These are phyloP conservation scores for Zelopaecilomyces penicillatus DNA, from an alignment of 2,329 filamentous ascomycete species.

Conservation along the genomic window DNA sequence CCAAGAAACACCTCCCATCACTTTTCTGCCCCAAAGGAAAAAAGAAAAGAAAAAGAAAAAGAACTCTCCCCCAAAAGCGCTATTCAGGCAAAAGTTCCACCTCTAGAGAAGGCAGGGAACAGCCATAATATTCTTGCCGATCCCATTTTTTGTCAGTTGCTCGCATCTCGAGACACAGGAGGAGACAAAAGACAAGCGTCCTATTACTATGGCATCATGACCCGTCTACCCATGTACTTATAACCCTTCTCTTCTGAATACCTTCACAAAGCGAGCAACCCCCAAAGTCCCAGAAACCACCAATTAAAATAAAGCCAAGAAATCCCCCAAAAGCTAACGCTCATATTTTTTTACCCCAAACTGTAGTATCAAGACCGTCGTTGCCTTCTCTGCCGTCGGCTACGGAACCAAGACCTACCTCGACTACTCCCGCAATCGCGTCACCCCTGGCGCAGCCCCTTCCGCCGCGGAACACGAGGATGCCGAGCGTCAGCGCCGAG, in stretches of 20 bases:
- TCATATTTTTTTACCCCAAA: not conserved
- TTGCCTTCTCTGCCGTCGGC: slow-evolving; percentile 23
- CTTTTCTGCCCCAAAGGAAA: not conserved
- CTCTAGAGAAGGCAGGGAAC: too few relatives aligned
- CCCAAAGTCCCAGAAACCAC: too few relatives aligned
- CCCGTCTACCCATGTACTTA: too few relatives aligned
- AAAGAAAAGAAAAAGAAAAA: not conserved
- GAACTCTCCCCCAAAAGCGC: not conserved
- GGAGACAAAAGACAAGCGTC: too few relatives aligned
- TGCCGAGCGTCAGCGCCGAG: slow-evolving; percentile 26
- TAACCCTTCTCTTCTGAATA: too few relatives aligned
- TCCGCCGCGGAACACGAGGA: slow-evolving; percentile 24
- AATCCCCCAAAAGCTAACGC: not conserved
- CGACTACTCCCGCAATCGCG: slow-evolving; percentile 19
- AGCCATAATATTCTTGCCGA: too few relatives aligned
- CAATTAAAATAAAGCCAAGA: too few relatives aligned
- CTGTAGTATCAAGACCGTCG: slow-evolving; percentile 24
- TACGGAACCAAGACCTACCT: slow-evolving; percentile 27
- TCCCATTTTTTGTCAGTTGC: too few relatives aligned
- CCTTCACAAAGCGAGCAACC: too few relatives aligned
- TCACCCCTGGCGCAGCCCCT: slow-evolving; percentile 18
- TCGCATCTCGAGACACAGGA: too few relatives aligned
- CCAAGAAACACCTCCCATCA: not conserved
- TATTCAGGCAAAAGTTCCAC: too few relatives aligned
- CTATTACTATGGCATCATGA: too few relatives aligned